Percentiles rank a stretch among this genome's conserved stretches.
Conservation (phyloP, 1,139 yeast species). For the Yamadazyma atmosphaerica region DNA sequence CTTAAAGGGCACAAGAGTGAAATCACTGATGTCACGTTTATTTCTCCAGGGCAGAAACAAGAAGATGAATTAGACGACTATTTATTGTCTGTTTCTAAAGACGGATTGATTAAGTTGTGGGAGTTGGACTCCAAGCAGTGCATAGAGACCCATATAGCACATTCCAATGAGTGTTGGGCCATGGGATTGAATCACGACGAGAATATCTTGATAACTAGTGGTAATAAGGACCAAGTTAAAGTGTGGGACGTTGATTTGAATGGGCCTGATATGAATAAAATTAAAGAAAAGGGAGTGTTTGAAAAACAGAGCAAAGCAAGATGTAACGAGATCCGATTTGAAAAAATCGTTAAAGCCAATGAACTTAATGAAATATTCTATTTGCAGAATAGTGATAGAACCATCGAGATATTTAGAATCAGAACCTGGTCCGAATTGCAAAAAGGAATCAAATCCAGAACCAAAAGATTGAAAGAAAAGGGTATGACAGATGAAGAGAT, state of each 20-base stretch:
- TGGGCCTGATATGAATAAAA: conserved; percentile 51
- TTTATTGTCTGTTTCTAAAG: conserved; percentile 77
- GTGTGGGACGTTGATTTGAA: conserved; percentile 71
- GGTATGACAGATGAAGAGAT: conserved; percentile 65
- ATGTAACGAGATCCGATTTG: conserved; percentile 62
- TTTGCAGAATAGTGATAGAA: conserved; percentile 76
- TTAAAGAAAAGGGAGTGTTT: conserved; percentile 63
- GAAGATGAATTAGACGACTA: conserved; percentile 64
- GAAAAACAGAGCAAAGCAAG: conserved; percentile 81
- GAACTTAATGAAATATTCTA: conserved; percentile 58
- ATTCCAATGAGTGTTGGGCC: conserved; percentile 91
- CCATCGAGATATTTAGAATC: conserved; percentile 78
- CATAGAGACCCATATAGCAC: conserved; percentile 92
- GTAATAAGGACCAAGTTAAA: conserved; percentile 79
- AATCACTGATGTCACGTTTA: conserved; percentile 68
- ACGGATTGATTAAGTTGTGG: conserved; percentile 91
- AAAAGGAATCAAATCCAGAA: conserved; percentile 77
- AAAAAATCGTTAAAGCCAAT: conserved; percentile 26
- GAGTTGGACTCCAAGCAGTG: conserved; percentile 87
- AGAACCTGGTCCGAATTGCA: conserved; percentile 77
- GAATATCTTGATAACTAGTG: conserved; percentile 63
- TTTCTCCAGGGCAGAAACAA: conserved; percentile 36
- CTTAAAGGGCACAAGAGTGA: conserved; percentile 88
- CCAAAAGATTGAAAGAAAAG: conserved; percentile 74
- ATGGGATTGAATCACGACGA: conserved; percentile 48